Evolutionary conservation across 2,329 filamentous ascomycete genomes (phyloP), one percentile per base, ranked within the genome.

Genomic region (Cercospora citrullina): DNA sequence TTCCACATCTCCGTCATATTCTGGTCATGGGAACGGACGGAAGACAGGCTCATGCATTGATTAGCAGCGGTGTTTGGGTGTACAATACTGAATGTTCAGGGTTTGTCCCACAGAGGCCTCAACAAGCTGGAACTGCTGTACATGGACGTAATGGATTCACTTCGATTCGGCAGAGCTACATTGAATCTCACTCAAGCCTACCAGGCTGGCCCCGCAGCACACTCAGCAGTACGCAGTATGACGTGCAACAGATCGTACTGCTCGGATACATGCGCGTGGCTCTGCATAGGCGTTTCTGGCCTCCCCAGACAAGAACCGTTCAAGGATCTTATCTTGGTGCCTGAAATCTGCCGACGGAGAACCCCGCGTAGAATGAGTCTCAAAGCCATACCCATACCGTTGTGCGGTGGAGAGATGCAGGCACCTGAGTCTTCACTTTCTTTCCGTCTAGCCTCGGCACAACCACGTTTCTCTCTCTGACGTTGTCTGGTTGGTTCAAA

Each of bases 31-130:
- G 53, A 58, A 12, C 53, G 53, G 30, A 58, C n/a, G 26, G 26
- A 33, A 33, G 53, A 58, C 30, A 30, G 53, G 23, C n/a, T 58
- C 53, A 58, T 58, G 53, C 53, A 58, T 58, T 58, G 53, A 28
- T 58, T 31, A 58, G 53, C 53, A 58, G 53, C 26, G 53, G 53
- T n/a, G 53, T 58, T 58, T 16, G n/a, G 53, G 53, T 58, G 53
- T 58, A 58, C 53, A 58, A 30, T 31, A 58, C 30, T 33, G 16
- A 33, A 58, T 30, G 3, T 26, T 30, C 53, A 33, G 30, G 16
- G 23, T 33, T n/a, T 6, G 12, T 31, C 30, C 26, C 53, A 31
- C 53, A 57, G 53, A 10, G 30, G 26, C 10, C 53, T 31, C 53
- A 7, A 30, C 14, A 16, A 58, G 28, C 26, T 33, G 26, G 26